These are phyloP conservation scores for Gryganskiella cystojenkinii DNA, from an alignment of 192 early-diverging fungal species.

Conservation along the genomic window DNA sequence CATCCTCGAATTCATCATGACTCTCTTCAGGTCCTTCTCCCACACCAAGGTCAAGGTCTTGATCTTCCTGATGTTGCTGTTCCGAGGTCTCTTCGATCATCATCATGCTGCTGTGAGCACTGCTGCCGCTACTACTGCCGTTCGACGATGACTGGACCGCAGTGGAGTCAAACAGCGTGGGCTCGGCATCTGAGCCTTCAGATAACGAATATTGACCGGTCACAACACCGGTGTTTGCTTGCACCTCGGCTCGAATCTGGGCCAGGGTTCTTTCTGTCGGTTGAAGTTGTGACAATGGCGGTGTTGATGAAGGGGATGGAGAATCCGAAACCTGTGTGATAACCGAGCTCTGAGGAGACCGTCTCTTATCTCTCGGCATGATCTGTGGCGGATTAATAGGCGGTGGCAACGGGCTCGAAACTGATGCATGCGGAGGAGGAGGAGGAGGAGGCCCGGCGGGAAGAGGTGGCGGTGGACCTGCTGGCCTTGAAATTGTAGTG, in stretches of 20 bases:
- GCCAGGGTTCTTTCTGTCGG: background rate
- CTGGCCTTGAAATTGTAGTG: background rate
- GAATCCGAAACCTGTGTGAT: background rate
- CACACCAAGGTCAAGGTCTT: too few species aligned
- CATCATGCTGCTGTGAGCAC: background rate
- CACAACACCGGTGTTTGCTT: background rate
- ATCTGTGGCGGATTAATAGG: constrained; percentile 8
- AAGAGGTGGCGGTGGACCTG: background rate
- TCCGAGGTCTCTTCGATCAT: background rate
- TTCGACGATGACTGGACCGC: background rate
- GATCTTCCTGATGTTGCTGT: constrained; percentile 6
- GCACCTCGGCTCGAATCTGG: background rate
- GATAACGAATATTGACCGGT: background rate
- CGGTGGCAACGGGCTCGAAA: constrained; percentile 12
- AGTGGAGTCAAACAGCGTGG: background rate
- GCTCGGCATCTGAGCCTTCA: background rate
- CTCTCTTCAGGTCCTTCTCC: too few species aligned
- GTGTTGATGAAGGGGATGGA: constrained; percentile 10
- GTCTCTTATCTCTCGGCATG: constrained; percentile 15
- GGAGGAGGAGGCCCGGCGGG: background rate
- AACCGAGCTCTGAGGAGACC: constrained; percentile 23
- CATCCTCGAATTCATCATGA: constrained; percentile 41
- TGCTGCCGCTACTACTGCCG: too few species aligned
- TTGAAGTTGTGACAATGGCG: background rate
- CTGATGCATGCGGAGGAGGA: background rate